Percentiles rank a stretch among this genome's conserved stretches.
These are phyloP conservation scores for Exophiala mesophila DNA, from an alignment of 2,329 filamentous ascomycete genomes.

Conservation along the genomic window DNA sequence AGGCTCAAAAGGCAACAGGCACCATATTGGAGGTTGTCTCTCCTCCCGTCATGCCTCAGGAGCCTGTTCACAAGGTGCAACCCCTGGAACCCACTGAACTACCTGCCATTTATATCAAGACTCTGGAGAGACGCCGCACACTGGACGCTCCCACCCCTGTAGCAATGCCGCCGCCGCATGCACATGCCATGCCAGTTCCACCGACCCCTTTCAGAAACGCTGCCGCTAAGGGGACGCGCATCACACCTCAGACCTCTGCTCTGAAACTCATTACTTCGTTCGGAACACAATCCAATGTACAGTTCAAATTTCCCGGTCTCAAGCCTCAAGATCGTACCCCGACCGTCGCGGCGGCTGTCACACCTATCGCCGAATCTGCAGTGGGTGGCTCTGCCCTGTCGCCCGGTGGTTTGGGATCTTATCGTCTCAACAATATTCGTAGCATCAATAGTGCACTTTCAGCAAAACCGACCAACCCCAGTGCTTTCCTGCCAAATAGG, in stretches of 20 bases:
- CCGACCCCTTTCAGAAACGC: slow-evolving; percentile 26
- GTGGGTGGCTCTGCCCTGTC: slow-evolving; percentile 57
- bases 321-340: slow-evolving; percentile 61
- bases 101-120: slow-evolving; percentile 22
- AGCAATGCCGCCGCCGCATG: slow-evolving; percentile 32
- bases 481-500: slow-evolving; percentile 52
- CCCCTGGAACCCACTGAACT: slow-evolving; percentile 14
- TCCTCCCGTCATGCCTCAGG: slow-evolving; percentile 3
- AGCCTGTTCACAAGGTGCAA: background rate
- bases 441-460: slow-evolving; percentile 66
- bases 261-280: slow-evolving; percentile 92
- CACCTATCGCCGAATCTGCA: slow-evolving; percentile 78
- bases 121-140: slow-evolving; percentile 20
- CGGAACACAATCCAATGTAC: slow-evolving; percentile 44
- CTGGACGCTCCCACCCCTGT: slow-evolving; percentile 53
- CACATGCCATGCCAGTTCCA: slow-evolving; percentile 19
- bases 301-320: slow-evolving; percentile 59
- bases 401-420: slow-evolving; percentile 61
- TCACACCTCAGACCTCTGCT: slow-evolving; percentile 72
- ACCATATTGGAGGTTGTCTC: slow-evolving; percentile 7
- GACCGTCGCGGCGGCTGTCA: slow-evolving; percentile 69
- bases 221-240: slow-evolving; percentile 41
- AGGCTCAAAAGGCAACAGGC: slow-evolving; percentile 53
- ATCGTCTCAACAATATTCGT: slow-evolving; percentile 54
- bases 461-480: slow-evolving; percentile 57